These are phyloP conservation scores for Dioszegia crocea DNA, from an alignment of 768 basidiomycete species.

Conservation along the genomic window DNA sequence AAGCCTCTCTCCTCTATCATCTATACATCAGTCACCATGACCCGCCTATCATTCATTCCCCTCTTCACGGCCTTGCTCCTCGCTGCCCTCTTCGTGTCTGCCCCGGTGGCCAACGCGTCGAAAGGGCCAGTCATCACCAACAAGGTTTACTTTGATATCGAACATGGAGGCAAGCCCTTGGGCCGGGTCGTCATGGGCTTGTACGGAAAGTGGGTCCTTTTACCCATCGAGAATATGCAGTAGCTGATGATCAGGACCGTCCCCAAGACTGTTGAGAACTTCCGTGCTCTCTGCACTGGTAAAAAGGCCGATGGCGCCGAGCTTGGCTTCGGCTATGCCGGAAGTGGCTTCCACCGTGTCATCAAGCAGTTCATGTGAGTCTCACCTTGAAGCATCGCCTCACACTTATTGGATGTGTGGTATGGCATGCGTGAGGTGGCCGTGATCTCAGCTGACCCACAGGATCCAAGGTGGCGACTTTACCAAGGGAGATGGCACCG, in stretches of 20 bases:
- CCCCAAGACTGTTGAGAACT: slow-evolving; percentile 93
- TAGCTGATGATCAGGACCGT: no score
- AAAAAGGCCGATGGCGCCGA: slow-evolving; percentile 70
- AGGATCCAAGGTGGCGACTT: slow-evolving; percentile 91
- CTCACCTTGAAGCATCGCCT: no score
- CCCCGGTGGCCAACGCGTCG: slow-evolving; percentile 60
- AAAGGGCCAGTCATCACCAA: slow-evolving; percentile 86
- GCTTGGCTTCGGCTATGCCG: slow-evolving; percentile 86
- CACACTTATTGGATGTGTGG: no score
- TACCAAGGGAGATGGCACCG: slow-evolving; percentile 54
- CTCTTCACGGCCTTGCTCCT: slow-evolving; percentile 30
- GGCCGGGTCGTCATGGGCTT: slow-evolving; percentile 86
- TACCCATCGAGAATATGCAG: no score
- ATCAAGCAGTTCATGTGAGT: slow-evolving; percentile 82
- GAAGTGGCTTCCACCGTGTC: slow-evolving; percentile 92
- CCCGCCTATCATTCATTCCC: no score
- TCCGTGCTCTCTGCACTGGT: slow-evolving; percentile 85
- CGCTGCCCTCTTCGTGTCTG: slow-evolving; percentile 22
- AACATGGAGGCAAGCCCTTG: slow-evolving; percentile 79
- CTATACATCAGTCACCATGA: no score
- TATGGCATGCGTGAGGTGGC: no score
- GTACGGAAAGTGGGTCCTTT: slow-evolving; percentile 80
- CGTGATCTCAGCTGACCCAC: no score
- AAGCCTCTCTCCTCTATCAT: no score
- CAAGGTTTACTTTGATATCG: slow-evolving; percentile 92